A percentile compares a stretch with the other conserved stretches of the same genome.
phyloP scores from a whole-genome alignment of 768 basidiomycete genomes.

The Phanerochaete sordida region DNA sequence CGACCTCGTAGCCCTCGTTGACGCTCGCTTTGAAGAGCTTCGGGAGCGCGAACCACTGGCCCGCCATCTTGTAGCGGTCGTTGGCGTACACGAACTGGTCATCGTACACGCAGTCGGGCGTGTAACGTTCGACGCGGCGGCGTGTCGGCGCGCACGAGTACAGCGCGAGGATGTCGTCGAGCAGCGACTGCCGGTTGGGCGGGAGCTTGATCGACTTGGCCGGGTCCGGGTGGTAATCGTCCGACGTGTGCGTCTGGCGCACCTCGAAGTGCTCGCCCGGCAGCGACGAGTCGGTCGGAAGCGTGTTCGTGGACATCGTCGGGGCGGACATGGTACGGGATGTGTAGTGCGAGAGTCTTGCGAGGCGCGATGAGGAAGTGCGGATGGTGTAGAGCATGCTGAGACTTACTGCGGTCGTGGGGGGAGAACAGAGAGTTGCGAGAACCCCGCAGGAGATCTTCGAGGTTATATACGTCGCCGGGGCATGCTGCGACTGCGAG shows the following conservation, averaged over 20 bases:
- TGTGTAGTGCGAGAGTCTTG: background rate
- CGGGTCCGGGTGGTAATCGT: conserved; percentile 33
- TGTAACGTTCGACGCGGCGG: conserved; percentile 36
- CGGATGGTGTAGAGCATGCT: background rate
- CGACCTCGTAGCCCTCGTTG: conserved; percentile 34
- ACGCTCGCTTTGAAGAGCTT: conserved; percentile 34
- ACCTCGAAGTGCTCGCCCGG: conserved; percentile 37
- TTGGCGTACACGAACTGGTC: conserved; percentile 40
- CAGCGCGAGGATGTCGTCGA: conserved; percentile 39
- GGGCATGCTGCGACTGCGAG: background rate
- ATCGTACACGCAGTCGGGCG: conserved; percentile 27
- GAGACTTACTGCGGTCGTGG: background rate
- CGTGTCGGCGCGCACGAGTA: conserved; percentile 37
- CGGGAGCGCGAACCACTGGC: conserved; percentile 39
- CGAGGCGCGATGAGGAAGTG: background rate
- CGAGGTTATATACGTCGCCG: background rate
- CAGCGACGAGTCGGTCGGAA: conserved; percentile 25
- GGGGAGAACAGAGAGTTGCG: background rate
- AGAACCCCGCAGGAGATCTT: background rate
- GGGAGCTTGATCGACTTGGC: conserved; percentile 33
- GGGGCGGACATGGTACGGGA: background rate
- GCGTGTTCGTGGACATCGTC: conserved; percentile 5
- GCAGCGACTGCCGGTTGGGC: conserved; percentile 33
- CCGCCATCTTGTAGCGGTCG: conserved; percentile 37
- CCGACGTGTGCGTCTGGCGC: conserved; percentile 30